phyloP scores from a whole-genome alignment of 257 asterid genomes.

The Vinca minor region DNA sequence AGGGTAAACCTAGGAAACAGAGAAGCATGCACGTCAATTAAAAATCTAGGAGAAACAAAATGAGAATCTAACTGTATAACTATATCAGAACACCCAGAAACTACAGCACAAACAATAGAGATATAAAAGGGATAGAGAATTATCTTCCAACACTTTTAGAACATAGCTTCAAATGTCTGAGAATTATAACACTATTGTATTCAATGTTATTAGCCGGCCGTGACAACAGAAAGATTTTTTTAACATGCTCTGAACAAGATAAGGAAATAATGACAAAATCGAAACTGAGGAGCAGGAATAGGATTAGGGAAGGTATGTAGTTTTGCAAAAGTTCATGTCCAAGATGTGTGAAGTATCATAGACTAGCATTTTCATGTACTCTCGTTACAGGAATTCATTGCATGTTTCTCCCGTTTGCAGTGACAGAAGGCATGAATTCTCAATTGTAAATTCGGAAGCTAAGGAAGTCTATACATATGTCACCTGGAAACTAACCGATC shows the following conservation, averaged over 20 bases:
- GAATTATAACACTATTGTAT: background rate
- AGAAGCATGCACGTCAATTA: background rate
- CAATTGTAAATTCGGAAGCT: background rate
- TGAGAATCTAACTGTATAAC: background rate
- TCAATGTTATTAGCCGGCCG: background rate
- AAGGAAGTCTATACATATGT: background rate
- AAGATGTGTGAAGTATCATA: background rate
- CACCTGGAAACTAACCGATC: background rate
- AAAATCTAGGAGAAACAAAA: background rate
- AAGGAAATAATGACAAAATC: background rate
- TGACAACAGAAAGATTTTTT: background rate
- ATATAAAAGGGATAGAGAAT: background rate
- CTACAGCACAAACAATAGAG: background rate
- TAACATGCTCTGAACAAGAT: background rate
- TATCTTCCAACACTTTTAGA: background rate
- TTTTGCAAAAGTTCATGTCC: background rate
- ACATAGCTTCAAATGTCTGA: background rate
- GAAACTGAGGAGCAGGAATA: background rate
- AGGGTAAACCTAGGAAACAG: conserved; percentile 53
- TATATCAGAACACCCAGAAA: background rate
- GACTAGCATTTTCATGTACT: background rate
- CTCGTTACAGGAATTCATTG: background rate
- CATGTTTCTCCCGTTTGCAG: background rate
- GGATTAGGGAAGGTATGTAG: background rate
- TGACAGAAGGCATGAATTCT: background rate